Evolutionary conservation across 441 rosid genomes (phyloP).

Genomic region (Daphne laureola): DNA sequence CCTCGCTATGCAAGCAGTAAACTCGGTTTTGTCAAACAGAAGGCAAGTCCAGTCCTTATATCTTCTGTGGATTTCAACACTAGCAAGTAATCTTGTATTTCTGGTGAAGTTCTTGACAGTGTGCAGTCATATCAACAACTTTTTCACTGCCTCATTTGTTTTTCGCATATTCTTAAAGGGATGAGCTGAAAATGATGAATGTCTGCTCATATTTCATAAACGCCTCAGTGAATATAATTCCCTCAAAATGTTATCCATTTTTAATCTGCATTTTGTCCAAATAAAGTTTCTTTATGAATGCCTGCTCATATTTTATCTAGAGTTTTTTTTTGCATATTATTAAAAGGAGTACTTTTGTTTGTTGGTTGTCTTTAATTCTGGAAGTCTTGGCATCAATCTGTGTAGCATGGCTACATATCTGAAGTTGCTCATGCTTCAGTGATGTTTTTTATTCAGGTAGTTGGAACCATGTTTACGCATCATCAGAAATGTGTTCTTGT

Average conservation of each 20-base stretch:
- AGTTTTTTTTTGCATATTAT: neutral
- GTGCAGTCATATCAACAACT: no score
- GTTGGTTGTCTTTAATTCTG: constrained; percentile 2
- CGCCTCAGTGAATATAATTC: no score
- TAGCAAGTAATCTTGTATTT: neutral
- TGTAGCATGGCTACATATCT: neutral
- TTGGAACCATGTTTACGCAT: constrained; percentile 83
- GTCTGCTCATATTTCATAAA: no score
- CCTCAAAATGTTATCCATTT: no score
- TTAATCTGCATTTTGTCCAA: neutral
- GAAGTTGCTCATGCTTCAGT: constrained; percentile 11
- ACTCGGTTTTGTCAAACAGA: constrained; percentile 66
- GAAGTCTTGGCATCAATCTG: constrained; percentile 3
- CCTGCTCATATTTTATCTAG: neutral
- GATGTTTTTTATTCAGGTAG: constrained; percentile 44
- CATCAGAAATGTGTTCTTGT: constrained; percentile 90
- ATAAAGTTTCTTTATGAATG: neutral
- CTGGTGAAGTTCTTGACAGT: neutral
- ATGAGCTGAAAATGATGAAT: no score
- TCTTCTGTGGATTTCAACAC: neutral
- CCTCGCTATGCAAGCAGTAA: constrained; percentile 82
- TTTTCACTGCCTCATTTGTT: no score
- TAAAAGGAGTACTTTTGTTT: neutral
- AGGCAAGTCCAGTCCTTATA: constrained; percentile 33
- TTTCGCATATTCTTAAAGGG: no score